Evolutionary conservation across 768 basidiomycete species (phyloP).

Genomic region (Trametes maxima): DNA sequence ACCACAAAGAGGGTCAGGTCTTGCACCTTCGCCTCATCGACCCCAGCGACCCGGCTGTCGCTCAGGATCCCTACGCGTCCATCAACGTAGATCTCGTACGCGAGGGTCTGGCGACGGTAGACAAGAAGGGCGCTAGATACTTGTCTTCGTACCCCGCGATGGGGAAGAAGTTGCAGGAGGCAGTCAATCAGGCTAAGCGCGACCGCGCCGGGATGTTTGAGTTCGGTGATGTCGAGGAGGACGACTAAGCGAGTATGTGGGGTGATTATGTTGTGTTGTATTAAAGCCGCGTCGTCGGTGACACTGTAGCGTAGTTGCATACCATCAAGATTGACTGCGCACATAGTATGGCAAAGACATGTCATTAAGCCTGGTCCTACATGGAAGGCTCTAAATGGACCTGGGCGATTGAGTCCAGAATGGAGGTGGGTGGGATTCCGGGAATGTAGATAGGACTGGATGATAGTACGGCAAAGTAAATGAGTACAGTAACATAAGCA

Average conservation of each 20-base stretch:
- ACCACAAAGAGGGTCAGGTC: conserved; percentile 75
- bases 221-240: conserved; percentile 89
- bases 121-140: conserved; percentile 78
- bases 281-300: neutral
- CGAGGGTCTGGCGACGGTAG: conserved; percentile 84
- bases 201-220: conserved; percentile 85
- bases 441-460: neutral
- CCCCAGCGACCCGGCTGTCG: conserved; percentile 69
- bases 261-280: conserved; percentile 4
- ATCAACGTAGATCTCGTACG: conserved; percentile 89
- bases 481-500: neutral
- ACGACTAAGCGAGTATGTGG: conserved; percentile 45
- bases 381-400: too few species aligned
- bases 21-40: conserved; percentile 94
- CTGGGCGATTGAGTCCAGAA: too few species aligned
- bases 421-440: too few species aligned
- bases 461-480: neutral
- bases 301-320: neutral
- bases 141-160: conserved; percentile 69
- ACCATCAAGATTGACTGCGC: conserved; percentile 1
- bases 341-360: neutral
- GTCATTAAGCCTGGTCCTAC: too few species aligned
- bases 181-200: conserved; percentile 65
- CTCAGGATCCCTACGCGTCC: conserved; percentile 70
- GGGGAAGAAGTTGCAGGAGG: conserved; percentile 62